These are phyloP conservation scores for Solanum ahanhuiri DNA, from an alignment of 257 asterid species.

Conservation along the genomic window DNA sequence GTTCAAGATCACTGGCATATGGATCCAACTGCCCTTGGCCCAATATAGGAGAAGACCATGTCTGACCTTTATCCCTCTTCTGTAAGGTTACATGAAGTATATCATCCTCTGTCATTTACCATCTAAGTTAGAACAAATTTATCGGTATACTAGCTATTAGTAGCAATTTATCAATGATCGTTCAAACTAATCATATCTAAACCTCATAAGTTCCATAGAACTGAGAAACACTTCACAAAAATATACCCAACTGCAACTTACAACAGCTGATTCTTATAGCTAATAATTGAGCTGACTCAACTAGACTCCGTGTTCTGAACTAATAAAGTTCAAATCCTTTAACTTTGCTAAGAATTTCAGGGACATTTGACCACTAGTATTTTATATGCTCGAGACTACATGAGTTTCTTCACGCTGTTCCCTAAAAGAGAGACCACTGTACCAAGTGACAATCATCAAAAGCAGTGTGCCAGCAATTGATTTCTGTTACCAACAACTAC, in stretches of 20 bases:
- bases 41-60: slow-evolving; percentile 86
- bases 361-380: neutral
- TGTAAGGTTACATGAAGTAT: slow-evolving; percentile 80
- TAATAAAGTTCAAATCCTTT: neutral
- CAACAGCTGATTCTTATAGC: neutral
- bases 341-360: neutral
- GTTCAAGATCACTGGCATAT: slow-evolving; percentile 73
- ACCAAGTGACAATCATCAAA: neutral
- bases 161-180: neutral
- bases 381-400: neutral
- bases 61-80: slow-evolving; percentile 93
- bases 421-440: neutral
- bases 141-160: neutral
- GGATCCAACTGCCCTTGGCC: slow-evolving; percentile 91
- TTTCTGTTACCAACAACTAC: neutral
- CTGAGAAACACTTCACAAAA: neutral
- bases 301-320: neutral
- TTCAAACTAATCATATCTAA: neutral
- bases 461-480: neutral
- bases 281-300: neutral
- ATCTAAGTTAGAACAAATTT: neutral
- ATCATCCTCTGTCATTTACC: slow-evolving; percentile 66
- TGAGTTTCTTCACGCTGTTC: neutral
- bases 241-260: neutral
- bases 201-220: neutral